Percentiles rank a stretch among this genome's conserved stretches.
Evolutionary conservation across 179 eudicot genomes (phyloP).

Genomic region (Beta corolliflora): DNA sequence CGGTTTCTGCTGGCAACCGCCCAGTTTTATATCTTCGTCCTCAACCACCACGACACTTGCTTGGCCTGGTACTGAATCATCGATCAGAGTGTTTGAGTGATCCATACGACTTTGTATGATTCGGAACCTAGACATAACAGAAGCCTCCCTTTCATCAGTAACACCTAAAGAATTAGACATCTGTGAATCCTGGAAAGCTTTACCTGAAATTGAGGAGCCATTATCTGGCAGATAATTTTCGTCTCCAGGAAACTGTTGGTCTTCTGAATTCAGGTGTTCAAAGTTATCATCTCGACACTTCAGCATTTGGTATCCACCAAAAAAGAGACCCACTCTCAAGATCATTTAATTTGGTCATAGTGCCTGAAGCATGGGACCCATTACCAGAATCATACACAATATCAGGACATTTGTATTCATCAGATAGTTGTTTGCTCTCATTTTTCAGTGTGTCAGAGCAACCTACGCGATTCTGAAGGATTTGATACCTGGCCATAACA

Average conservation of each 20-base stretch:
- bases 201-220: neutral
- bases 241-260: slow-evolving; percentile 19
- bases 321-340: slow-evolving; percentile 19
- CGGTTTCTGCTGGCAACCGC: slow-evolving; percentile 7
- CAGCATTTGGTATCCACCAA: slow-evolving; percentile 25
- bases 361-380: slow-evolving; percentile 3
- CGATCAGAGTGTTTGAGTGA: slow-evolving; percentile 22
- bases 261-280: slow-evolving; percentile 7
- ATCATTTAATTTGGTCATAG: neutral
- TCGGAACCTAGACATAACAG: slow-evolving; percentile 59
- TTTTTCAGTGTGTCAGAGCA: slow-evolving; percentile 13
- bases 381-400: neutral
- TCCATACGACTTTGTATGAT: slow-evolving; percentile 53
- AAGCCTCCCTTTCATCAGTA: slow-evolving; percentile 43
- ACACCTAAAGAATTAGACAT: slow-evolving; percentile 31
- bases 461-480: slow-evolving; percentile 25
- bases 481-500: slow-evolving; percentile 35
- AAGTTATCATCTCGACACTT: slow-evolving; percentile 18
- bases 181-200: slow-evolving; percentile 10
- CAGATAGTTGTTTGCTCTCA: slow-evolving; percentile 20
- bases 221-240: slow-evolving; percentile 16
- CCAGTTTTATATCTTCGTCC: slow-evolving; percentile 12
- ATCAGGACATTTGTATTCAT: neutral
- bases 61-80: neutral
- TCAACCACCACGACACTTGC: neutral